These are phyloP conservation scores for Vicia faba DNA, from an alignment of 306 rosid genomes.

Conservation along the genomic window DNA sequence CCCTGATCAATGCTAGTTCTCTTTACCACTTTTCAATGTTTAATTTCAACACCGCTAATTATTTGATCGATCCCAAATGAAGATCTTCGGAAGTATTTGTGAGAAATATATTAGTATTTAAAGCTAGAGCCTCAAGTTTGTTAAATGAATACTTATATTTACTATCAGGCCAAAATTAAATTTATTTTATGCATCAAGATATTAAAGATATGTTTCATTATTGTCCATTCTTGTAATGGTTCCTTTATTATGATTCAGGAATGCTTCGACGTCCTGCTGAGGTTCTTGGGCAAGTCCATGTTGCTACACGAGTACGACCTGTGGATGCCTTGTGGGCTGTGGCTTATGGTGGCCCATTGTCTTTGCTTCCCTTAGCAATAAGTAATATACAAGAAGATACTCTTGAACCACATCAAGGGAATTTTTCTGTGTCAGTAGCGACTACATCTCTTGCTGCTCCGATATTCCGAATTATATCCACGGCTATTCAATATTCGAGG, in stretches of 20 bases:
- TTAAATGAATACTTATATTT: slow-evolving; percentile 32
- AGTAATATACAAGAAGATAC: slow-evolving; percentile 66
- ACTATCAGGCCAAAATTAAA: slow-evolving; percentile 16
- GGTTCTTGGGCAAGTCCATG: slow-evolving; percentile 97
- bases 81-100: too few species aligned
- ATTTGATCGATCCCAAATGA: too few species aligned
- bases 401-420: slow-evolving; percentile 76
- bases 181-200: slow-evolving; percentile 31
- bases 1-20: too few species aligned
- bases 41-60: too few species aligned
- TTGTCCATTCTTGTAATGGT: slow-evolving; percentile 37
- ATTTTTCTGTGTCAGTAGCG: slow-evolving; percentile 63
- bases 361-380: slow-evolving; percentile 90
- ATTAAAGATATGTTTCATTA: slow-evolving; percentile 33
- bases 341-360: slow-evolving; percentile 92
- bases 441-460: slow-evolving; percentile 84
- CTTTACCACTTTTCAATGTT: too few species aligned
- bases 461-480: slow-evolving; percentile 76
- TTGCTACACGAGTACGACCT: slow-evolving; percentile 83
- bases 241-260: slow-evolving; percentile 59
- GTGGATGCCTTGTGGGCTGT: slow-evolving; percentile 93
- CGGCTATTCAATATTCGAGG: slow-evolving; percentile 73
- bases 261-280: slow-evolving; percentile 90
- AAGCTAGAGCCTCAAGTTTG: too few species aligned
- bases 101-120: too few species aligned